Evolutionary conservation across 768 basidiomycete species (phyloP), one percentile per base, ranked within the genome.

Genomic region (Favolaschia claudopus): DNA sequence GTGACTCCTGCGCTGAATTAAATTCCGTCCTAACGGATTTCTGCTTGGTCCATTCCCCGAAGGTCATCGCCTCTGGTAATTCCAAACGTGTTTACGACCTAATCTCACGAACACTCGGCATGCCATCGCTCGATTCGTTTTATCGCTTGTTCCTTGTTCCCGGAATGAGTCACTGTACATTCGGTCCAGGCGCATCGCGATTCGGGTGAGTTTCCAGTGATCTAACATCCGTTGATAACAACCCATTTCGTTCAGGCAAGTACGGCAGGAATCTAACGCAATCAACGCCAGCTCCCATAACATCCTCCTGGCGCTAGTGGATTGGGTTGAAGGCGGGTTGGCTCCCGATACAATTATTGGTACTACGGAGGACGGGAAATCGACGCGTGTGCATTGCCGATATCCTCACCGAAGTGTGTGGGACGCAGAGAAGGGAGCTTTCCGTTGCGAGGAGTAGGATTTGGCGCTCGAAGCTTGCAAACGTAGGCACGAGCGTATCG

Each of bases 81-180:
- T 65, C 62, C n/a, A 64, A 66, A 42, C 55, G 60, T 45, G 34
- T 60, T 28, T 65, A 69, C 60, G 44, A 64, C 48, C 63, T 64
- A 14, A 42, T 70, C 19, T 48, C 63, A 17, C 37, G 57, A 25
- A 64, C 64, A 1, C 62, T 69, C 34, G 55, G 55, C 33, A 32
- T 44, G 33, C 62, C 60, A 6, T 31, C 33, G 33, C 53, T 56
- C 27, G 67, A 70, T 58, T 60, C 55, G 7, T 70, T 67, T 46
- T 70, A 69, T 39, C 67, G 69, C 9, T 61, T 70, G 24, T 70
- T 70, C 64, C 55, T 68, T 29, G 53, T 67, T 12, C 67, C 69
- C 0, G 69, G 69, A 17, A 70, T 70, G 69, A 51, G 44, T n/a
- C 69, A 70, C 53, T 70, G 69, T 44, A n/a, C 33, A 1, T 51